Evolutionary conservation across 441 rosid genomes (phyloP), one percentile per base, ranked within the genome.

Genomic region (Biscutella laevigata): DNA sequence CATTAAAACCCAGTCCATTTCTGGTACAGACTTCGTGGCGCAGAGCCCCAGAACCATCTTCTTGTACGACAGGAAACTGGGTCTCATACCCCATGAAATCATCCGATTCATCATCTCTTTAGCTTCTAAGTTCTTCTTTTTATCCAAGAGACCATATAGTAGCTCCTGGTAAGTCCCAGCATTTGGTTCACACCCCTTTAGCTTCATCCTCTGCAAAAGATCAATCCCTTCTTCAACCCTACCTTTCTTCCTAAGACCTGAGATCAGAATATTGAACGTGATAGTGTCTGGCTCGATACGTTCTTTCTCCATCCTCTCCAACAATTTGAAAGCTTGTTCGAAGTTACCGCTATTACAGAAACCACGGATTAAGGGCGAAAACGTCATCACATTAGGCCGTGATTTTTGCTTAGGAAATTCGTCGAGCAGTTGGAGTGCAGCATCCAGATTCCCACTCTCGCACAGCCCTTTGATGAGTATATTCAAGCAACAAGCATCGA

Each of bases 381-480:
- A 89, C 3, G 94, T 86, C 69, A 78, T 84, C 53, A 72, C 86
- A 57, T 77, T 84, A 4, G 88, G 94, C 50, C 44, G 64, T 22
- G 87, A 76, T 0, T 82, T 72, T 42, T 74, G 87, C 43, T 79
- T 67, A 65, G 95, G 87, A 84, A 89, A 89, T 84, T 89, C 97
- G 47, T 86, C 95, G 73, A 89, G 79, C 88, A 86, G 69, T 3
- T 86, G 39, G 72, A 71, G 70, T 44, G 94, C 95, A 54, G 75
- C 70, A n/a, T 66, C 68, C 10, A 84, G 25, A 14, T 79, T 78
- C 71, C 91, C 89, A 57, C 73, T 79, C 68, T 80, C 79, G 29
- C 89, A 80, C 21, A 89, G 34, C 4, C 89, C 95, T 17, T 86
- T 89, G 6, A 89, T 67, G 17, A 89, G 67, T 64, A 89, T 84